Percentiles rank a stretch among this genome's conserved stretches.
These are phyloP conservation scores for Ceratobasidium sp. DNA, from an alignment of 1,284 basidiomycete species.

Conservation along the genomic window DNA sequence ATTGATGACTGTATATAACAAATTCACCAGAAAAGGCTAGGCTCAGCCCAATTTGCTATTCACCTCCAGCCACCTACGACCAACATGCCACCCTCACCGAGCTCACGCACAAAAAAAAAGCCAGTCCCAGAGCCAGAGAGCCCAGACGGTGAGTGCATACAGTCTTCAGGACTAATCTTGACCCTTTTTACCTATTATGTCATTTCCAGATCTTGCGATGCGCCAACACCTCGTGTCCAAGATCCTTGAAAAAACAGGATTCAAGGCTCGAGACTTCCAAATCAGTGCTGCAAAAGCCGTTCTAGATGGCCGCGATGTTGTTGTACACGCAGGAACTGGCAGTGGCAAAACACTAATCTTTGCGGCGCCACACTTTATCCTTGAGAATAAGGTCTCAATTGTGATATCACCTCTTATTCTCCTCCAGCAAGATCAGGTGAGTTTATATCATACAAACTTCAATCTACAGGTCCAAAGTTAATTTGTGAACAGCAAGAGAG, in stretches of 20 bases:
- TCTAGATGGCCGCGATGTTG: not conserved
- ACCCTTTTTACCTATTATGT: not conserved
- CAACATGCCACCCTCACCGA: not conserved
- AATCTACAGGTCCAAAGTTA: too few species aligned
- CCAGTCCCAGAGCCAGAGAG: not conserved
- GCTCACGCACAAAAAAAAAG: too few species aligned
- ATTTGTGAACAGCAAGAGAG: not conserved
- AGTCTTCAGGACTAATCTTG: not conserved
- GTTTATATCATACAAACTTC: not conserved
- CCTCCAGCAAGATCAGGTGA: slow-evolving; percentile 20
- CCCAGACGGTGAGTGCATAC: slow-evolving; percentile 5
- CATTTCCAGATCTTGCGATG: not conserved
- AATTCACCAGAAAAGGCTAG: not conserved
- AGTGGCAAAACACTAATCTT: slow-evolving; percentile 11
- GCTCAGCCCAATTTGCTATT: not conserved
- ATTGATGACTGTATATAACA: not conserved
- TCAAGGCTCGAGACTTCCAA: slow-evolving; percentile 6
- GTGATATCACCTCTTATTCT: slow-evolving; percentile 21
- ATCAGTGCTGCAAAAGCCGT: not conserved
- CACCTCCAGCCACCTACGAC: not conserved
- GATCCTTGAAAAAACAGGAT: slow-evolving; percentile 9
- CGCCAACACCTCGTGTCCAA: not conserved
- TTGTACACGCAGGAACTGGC: slow-evolving; percentile 22
- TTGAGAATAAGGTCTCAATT: slow-evolving; percentile 16
- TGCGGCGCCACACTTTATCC: slow-evolving; percentile 18